phyloP scores from a whole-genome alignment of 495 filamentous ascomycete species.

The Platismatia glauca region DNA sequence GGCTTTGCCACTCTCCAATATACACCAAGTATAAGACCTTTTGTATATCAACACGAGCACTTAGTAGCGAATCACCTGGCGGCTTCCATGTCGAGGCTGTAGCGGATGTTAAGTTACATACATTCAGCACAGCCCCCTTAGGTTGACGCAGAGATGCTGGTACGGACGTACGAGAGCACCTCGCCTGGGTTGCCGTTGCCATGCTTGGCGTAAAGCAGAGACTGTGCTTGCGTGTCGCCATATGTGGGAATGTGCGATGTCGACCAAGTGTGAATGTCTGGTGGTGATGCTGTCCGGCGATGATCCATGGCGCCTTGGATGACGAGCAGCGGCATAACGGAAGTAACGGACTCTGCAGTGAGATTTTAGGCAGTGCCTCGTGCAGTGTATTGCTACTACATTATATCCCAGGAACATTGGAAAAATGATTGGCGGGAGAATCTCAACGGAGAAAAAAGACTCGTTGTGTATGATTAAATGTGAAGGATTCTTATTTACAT shows the following conservation, averaged over 20 bases:
- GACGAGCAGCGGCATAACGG: neutral
- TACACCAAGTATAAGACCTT: no score
- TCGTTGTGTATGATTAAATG: no score
- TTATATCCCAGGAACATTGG: no score
- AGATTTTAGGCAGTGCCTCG: neutral
- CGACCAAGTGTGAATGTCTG: conserved; percentile 2
- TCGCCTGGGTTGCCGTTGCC: conserved; percentile 78
- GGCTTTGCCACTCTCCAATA: no score
- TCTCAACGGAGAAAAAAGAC: no score
- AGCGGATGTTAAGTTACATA: no score
- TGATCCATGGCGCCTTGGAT: neutral
- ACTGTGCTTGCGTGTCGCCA: conserved; percentile 94
- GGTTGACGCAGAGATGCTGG: neutral
- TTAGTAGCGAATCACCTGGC: no score
- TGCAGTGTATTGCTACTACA: neutral
- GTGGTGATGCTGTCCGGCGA: neutral
- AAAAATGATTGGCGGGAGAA: no score
- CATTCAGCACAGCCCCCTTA: no score
- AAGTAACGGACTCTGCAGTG: neutral
- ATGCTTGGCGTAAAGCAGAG: conserved; percentile 76
- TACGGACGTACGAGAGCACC: conserved; percentile 54
- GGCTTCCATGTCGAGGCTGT: no score
- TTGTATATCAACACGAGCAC: no score
- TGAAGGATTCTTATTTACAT: no score
- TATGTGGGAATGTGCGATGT: conserved; percentile 59